phyloP scores from a whole-genome alignment of 2,329 filamentous ascomycete genomes.

The Alternaria tenuissima region DNA sequence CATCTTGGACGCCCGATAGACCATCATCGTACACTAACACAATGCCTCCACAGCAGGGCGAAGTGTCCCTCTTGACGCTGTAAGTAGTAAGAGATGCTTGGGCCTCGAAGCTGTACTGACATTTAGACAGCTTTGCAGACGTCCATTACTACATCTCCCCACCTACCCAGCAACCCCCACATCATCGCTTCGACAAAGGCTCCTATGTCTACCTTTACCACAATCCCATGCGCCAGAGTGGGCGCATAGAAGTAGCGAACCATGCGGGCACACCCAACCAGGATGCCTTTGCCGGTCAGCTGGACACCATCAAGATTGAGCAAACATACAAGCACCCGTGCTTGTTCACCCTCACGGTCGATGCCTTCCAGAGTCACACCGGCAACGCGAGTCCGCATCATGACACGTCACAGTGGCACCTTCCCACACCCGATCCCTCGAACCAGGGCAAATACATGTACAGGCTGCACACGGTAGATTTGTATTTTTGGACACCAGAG shows the following conservation, averaged over 20 bases:
- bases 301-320: conserved; percentile 70
- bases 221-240: conserved; percentile 70
- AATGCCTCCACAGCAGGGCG: conserved; percentile 60
- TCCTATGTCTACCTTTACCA: conserved; percentile 85
- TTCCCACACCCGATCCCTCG: conserved; percentile 74
- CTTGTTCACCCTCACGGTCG: conserved; percentile 72
- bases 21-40: conserved; percentile 22
- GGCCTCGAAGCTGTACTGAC: conserved; percentile 19
- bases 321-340: conserved; percentile 80
- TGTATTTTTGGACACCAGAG: conserved; percentile 81
- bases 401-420: conserved; percentile 71
- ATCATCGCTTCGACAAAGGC: conserved; percentile 81
- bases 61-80: conserved; percentile 58
- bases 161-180: conserved; percentile 71
- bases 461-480: conserved; percentile 75
- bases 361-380: conserved; percentile 49
- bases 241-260: conserved; percentile 79
- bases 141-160: conserved; percentile 80
- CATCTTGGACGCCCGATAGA: conserved; percentile 18
- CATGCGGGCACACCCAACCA: conserved; percentile 77
- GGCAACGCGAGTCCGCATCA: conserved; percentile 55
- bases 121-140: conserved; percentile 71
- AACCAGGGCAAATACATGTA: conserved; percentile 84
- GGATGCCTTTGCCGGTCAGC: conserved; percentile 77
- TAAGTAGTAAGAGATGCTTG: conserved; percentile 37